Evolutionary conservation across 305 asterid species (phyloP), one percentile per base, ranked within the genome.

Genomic region (Plantago coronopus): DNA sequence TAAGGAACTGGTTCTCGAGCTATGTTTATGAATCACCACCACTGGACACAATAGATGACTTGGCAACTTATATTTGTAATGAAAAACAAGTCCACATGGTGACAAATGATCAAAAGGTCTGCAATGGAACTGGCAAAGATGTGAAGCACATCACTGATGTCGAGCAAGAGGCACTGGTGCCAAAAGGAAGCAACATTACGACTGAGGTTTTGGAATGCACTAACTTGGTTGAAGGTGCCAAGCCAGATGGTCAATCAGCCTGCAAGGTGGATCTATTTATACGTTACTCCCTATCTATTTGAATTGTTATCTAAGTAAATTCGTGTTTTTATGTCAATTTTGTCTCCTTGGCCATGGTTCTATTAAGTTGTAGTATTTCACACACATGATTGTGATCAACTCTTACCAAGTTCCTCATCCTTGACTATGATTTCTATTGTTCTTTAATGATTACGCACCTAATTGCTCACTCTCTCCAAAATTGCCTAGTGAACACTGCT

Each of bases 1-100:
- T 88, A 21, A 64, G 38, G 75, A 74, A 83, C 65, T 88, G 90
- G 96, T 88, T 86, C 75, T 72, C 88, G 22, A 86, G 89, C 82
- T 88, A 88, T 70, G 49, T 48, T 13, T 78, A 83, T 14, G 91
- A 88, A 76, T 76, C 96, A 68, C 85, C 86, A 20, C 65, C 48
- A 2, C 61, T 67, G 57, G 87, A 84, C 63, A 62, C 74, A 21
- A 15, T 59, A 42, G 50, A 34, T 61, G 80, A 71, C 38, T 76
- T 74, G 62, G 17, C 62, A 19, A 37, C 70, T 57, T 63, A 76
- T 47, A 70, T 58, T 57, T 57, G 57, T 58, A 46, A 51, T 40
- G 85, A 75, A 64, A 38, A 47, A 18, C 70, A 68, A 68, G 67
- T 73, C 10, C 67, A 51, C 48, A 62, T 60, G 42, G 61, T 59